Evolutionary conservation across 2,329 filamentous ascomycete species (phyloP).

Genomic region (Beauveria brongniartii): DNA sequence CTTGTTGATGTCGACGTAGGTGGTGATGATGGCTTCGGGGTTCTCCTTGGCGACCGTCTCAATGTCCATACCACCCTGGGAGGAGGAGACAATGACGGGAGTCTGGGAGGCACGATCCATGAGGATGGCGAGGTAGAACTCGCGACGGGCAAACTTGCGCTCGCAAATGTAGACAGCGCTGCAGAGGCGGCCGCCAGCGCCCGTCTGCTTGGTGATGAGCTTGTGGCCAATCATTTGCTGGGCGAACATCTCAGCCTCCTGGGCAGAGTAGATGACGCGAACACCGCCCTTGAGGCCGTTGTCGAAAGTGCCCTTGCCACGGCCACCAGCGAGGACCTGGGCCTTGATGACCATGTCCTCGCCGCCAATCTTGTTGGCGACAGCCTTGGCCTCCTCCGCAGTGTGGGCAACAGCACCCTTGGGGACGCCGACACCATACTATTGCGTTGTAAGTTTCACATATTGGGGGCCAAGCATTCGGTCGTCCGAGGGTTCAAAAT

Average conservation of each 20-base stretch:
- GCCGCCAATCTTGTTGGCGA: conserved; percentile 83
- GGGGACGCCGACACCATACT: conserved; percentile 94
- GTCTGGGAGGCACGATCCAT: conserved; percentile 92
- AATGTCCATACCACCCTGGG: conserved; percentile 98
- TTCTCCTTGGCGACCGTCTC: conserved; percentile 97
- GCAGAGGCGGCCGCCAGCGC: conserved; percentile 85
- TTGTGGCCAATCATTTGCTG: conserved; percentile 99
- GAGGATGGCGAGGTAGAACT: conserved; percentile 97
- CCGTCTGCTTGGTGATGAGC: conserved; percentile 99
- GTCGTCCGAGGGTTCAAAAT: conserved; percentile 3
- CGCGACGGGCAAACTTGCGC: conserved; percentile 97
- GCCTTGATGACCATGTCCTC: conserved; percentile 99
- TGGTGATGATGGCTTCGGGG: conserved; percentile 92
- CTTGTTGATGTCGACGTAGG: conserved; percentile 83
- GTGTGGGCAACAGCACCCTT: conserved; percentile 76
- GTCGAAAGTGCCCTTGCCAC: conserved; percentile 96
- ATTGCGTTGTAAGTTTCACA: conserved; percentile 16
- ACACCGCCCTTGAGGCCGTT: conserved; percentile 99
- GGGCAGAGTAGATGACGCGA: conserved; percentile 96
- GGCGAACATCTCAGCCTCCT: conserved; percentile 93
- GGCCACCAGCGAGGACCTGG: conserved; percentile 93
- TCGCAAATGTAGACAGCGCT: conserved; percentile 98
- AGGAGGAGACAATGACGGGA: conserved; percentile 94
- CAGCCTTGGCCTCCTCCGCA: conserved; percentile 78
- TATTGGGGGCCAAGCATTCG: conserved; percentile 8